Conservation (phyloP, 768 basidiomycete species). For the Candolleomyces aberdarensis region DNA sequence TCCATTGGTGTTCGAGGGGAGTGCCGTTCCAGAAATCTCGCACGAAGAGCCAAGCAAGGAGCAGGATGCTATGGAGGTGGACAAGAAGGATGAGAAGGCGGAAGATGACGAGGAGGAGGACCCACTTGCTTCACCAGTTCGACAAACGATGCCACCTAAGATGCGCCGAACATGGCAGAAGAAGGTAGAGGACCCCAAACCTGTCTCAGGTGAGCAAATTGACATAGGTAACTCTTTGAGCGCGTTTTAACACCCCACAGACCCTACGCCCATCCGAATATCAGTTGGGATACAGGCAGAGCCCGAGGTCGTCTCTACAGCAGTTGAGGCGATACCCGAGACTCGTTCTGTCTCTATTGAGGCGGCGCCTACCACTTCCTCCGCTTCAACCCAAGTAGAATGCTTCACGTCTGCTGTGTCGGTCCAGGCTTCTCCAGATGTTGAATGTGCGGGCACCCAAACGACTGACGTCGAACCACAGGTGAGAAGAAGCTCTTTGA, state of each 20-base stretch:
- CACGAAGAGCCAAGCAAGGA: too few species aligned
- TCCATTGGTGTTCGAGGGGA: slow-evolving; percentile 57
- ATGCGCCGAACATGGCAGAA: slow-evolving; percentile 61
- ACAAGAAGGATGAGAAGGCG: slow-evolving; percentile 10
- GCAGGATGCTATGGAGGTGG: too few species aligned
- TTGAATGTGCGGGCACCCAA: slow-evolving; percentile 19
- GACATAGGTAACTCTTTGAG: slow-evolving; percentile 6
- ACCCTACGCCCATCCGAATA: slow-evolving; percentile 20
- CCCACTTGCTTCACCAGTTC: slow-evolving; percentile 13
- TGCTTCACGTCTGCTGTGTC: neutral
- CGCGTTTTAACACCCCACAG: slow-evolving; percentile 3
- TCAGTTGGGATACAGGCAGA: slow-evolving; percentile 31
- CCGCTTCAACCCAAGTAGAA: slow-evolving; percentile 25
- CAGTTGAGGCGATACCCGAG: neutral
- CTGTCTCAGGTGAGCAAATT: slow-evolving; percentile 32
- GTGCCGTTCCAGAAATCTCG: slow-evolving; percentile 21
- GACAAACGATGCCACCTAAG: slow-evolving; percentile 54
- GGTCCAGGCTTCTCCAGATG: slow-evolving; percentile 24
- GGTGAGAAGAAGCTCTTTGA: neutral
- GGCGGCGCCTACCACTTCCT: slow-evolving; percentile 30
- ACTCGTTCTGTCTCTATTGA: slow-evolving; percentile 27
- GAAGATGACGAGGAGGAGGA: slow-evolving; percentile 35
- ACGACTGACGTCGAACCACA: neutral
- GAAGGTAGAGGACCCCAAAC: slow-evolving; percentile 42
- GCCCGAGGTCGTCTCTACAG: neutral